Conservation (phyloP, 2,329 filamentous ascomycete genomes). For the Didymella exigua region DNA sequence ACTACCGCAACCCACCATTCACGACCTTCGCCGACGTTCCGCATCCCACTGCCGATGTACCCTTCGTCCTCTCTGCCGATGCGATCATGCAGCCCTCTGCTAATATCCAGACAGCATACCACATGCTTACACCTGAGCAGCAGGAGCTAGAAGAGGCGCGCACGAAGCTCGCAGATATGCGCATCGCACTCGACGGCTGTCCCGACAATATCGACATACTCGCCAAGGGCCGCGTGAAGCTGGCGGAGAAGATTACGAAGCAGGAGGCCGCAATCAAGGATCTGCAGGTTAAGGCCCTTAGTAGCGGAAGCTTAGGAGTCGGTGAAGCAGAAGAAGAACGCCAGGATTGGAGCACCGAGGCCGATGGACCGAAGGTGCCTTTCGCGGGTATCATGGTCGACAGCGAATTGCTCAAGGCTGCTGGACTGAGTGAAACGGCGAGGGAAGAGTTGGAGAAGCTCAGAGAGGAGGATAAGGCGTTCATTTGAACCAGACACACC, state of each 20-base stretch:
- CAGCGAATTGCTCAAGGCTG: constrained; percentile 36
- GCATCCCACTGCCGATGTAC: constrained; percentile 24
- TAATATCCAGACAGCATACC: constrained; percentile 1
- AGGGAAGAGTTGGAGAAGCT: constrained; percentile 25
- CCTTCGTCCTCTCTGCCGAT: constrained; percentile 21
- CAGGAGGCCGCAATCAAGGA: constrained; percentile 24
- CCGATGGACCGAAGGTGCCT: constrained; percentile 27
- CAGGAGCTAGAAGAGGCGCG: constrained; percentile 22
- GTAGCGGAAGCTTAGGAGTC: constrained; percentile 20
- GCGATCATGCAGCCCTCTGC: not conserved
- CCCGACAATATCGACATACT: constrained; percentile 23
- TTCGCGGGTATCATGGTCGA: constrained; percentile 43
- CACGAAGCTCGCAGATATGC: constrained; percentile 22
- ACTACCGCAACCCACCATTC: constrained; percentile 41
- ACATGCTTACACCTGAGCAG: constrained; percentile 29
- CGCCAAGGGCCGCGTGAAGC: constrained; percentile 20
- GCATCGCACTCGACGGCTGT: constrained; percentile 25
- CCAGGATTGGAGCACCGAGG: constrained; percentile 26
- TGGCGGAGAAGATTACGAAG: constrained; percentile 28
- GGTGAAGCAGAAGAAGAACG: constrained; percentile 24
- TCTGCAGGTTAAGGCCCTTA: constrained; percentile 24
- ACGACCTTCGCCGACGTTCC: constrained; percentile 14
- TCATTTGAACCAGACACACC: not conserved
- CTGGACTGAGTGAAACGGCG: constrained; percentile 33
- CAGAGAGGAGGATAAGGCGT: constrained; percentile 8